These are phyloP conservation scores for Boletus edulis DNA, from an alignment of 768 basidiomycete species.

Conservation along the genomic window DNA sequence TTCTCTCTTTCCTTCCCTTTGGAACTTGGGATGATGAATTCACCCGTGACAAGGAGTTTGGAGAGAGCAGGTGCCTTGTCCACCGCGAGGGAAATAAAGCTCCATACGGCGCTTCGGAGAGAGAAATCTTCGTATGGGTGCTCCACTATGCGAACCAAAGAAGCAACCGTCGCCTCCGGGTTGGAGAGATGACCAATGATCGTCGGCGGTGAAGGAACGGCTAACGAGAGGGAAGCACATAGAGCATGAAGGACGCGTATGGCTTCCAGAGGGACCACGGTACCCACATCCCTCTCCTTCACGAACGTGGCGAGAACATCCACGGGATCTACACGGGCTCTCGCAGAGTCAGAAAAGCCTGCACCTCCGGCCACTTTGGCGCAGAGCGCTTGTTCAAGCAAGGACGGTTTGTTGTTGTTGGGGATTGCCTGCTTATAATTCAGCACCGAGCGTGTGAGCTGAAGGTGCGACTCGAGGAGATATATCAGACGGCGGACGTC, in stretches of 20 bases:
- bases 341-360: constrained; percentile 40
- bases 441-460: constrained; percentile 59
- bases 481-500: constrained; percentile 69
- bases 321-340: constrained; percentile 63
- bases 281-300: constrained; percentile 60
- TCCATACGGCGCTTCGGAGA: constrained; percentile 78
- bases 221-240: constrained; percentile 59
- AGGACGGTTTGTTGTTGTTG: constrained; percentile 46
- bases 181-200: constrained; percentile 77
- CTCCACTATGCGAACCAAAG: constrained; percentile 67
- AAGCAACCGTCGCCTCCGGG: constrained; percentile 66
- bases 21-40: constrained; percentile 50
- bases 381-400: constrained; percentile 78
- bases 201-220: constrained; percentile 62
- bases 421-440: constrained; percentile 56
- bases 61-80: constrained; percentile 87
- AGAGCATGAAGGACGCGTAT: constrained; percentile 66
- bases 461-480: constrained; percentile 66
- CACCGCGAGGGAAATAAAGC: constrained; percentile 75
- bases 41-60: constrained; percentile 73
- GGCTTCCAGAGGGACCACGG: constrained; percentile 61
- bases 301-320: constrained; percentile 72
- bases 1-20: constrained; percentile 39
- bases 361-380: constrained; percentile 54
- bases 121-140: constrained; percentile 78